Percentiles rank a stretch among this genome's conserved stretches.
Conservation (phyloP, 2,329 filamentous ascomycete genomes). For the Apiospora aurea region DNA sequence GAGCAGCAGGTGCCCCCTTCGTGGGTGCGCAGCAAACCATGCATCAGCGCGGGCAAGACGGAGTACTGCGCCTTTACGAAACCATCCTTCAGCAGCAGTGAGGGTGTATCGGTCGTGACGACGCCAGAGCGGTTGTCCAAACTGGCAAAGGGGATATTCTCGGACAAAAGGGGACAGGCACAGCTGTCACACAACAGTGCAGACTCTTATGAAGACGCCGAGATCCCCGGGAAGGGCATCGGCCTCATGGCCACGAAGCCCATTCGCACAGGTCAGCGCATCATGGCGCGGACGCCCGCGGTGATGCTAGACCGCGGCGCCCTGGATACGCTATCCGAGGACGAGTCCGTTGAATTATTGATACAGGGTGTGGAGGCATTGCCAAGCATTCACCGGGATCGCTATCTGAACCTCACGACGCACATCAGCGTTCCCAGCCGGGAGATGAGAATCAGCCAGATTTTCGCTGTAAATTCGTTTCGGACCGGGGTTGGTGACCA, state of each 20-base stretch:
- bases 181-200: not conserved
- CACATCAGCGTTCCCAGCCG: slow-evolving; percentile 31
- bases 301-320: slow-evolving; percentile 43
- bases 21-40: slow-evolving; percentile 24
- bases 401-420: slow-evolving; percentile 40
- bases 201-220: slow-evolving; percentile 34
- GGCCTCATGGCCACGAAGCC: slow-evolving; percentile 40
- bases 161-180: slow-evolving; percentile 22
- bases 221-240: slow-evolving; percentile 41
- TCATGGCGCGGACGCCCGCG: slow-evolving; percentile 41
- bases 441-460: slow-evolving; percentile 37
- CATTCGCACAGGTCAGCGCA: slow-evolving; percentile 38
- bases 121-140: slow-evolving; percentile 33
- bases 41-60: slow-evolving; percentile 28
- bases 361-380: slow-evolving; percentile 36
- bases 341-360: slow-evolving; percentile 36
- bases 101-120: slow-evolving; percentile 40
- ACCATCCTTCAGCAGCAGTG: slow-evolving; percentile 34
- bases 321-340: slow-evolving; percentile 32
- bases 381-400: slow-evolving; percentile 32
- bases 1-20: not conserved
- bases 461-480: slow-evolving; percentile 44
- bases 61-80: slow-evolving; percentile 39
- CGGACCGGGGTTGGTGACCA: slow-evolving; percentile 35
- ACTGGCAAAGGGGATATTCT: slow-evolving; percentile 25